Base-by-base conservation (phyloP, 768 basidiomycete genomes). In the Rhodotorula taiwanensis region DNA sequence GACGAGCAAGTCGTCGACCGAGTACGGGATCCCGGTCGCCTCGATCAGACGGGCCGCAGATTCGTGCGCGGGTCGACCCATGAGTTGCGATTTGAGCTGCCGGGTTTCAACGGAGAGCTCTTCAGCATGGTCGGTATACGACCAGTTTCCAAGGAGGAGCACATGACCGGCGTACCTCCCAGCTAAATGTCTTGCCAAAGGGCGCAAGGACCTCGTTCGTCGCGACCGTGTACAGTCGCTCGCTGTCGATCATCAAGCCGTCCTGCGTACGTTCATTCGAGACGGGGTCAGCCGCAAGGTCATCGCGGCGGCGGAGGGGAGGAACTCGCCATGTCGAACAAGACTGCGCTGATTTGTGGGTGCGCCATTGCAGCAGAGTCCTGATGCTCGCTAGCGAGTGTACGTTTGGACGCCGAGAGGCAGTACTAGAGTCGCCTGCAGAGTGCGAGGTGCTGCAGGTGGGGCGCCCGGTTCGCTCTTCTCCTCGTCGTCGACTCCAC, bases 161-260 rank as follows among this genome's bases (percentile, higher is more conserved):
- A 27, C 10, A 28, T 11, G 36, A 10, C 36, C 10, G 36, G 14
- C 44, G 34, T 15, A 34, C 28, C 7, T 43, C 85, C 88, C 88
- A 89, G 5, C 86, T 87, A 85, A 91, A 87, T 66, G 82, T 76
- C 64, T 83, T 84, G 31, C 87, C 88, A 71, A 86, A 84, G 16
- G 78, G 79, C 23, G 79, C 82, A 25, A 93, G 82, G 54, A 89
- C 84, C 31, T 83, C 80, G 77, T 90, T 88, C 86, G 70, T 55
- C 1, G 58, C 53, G n/a, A 58, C 60, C 36, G 54, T 58, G 27
- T 67, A 62, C 25, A 67, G 52, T 1, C 55, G 49, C 53, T 69
- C 67, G 36, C 33, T 44, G n/a, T 69, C 64, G 31, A 69, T 62
- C 68, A 69, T 41, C 18, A 69, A 50, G 2, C 68, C 68, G 47